phyloP scores from a whole-genome alignment of 148 eudicot genomes.

The Fallopia convolvulus region DNA sequence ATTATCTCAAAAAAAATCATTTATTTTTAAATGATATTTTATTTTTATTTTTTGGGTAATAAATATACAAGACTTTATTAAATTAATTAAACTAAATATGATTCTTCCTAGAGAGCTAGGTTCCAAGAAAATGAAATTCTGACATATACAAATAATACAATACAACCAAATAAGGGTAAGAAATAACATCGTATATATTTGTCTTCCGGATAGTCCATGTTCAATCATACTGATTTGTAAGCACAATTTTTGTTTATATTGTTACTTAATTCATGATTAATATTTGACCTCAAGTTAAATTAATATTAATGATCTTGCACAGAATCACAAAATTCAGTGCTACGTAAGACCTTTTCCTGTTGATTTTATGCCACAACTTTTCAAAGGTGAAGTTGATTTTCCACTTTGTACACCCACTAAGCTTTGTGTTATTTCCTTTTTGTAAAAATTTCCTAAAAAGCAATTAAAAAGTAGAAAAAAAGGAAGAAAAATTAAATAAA shows the following conservation, averaged over 20 bases:
- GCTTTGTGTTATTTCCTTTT: background rate
- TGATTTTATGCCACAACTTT: background rate
- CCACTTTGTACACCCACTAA: background rate
- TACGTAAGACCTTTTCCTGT: background rate
- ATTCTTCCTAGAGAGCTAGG: no score
- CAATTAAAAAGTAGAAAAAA: background rate
- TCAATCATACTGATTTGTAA: background rate
- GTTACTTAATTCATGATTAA: background rate
- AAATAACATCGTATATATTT: no score
- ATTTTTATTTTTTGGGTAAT: no score
- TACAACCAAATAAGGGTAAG: no score
- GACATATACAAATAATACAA: no score
- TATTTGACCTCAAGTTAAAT: no score
- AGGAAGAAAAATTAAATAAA: background rate
- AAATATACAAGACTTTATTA: no score
- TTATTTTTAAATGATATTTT: no score
- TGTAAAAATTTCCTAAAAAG: background rate
- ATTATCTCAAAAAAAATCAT: no score
- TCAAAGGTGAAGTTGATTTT: background rate
- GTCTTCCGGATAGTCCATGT: background rate
- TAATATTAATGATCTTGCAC: background rate
- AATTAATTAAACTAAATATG: no score
- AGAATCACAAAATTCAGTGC: background rate
- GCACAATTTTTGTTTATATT: background rate
- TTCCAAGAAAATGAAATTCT: no score